phyloP scores from a whole-genome alignment of 805 yeast genomes.

The Zygoascus tannicola region DNA sequence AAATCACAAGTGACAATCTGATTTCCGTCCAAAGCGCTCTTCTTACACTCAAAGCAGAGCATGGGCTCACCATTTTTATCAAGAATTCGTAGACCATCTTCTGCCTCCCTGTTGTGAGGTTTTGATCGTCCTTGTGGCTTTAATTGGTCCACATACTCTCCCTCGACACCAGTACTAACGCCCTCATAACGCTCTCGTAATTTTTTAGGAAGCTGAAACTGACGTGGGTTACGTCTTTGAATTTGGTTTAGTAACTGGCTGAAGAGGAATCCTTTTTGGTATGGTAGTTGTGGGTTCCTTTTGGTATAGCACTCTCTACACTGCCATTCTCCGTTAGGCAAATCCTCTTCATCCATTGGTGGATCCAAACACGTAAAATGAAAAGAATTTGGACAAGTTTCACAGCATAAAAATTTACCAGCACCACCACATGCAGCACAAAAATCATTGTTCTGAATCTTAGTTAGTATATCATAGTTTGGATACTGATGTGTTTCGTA shows the following conservation, averaged over 20 bases:
- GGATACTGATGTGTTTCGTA: too few relatives aligned
- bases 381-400: conserved; percentile 82
- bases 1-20: conserved; percentile 70
- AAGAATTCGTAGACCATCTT: conserved; percentile 32
- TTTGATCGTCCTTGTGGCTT: conserved; percentile 32
- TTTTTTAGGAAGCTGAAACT: conserved; percentile 56
- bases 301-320: conserved; percentile 65
- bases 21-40: conserved; percentile 51
- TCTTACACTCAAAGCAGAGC: conserved; percentile 68
- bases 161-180: conserved; percentile 55
- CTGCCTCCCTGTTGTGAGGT: conserved; percentile 7
- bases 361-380: conserved; percentile 90
- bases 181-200: conserved; percentile 66
- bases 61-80: conserved; percentile 62
- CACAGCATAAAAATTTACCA: conserved; percentile 89
- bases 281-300: conserved; percentile 30
- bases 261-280: conserved; percentile 33
- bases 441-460: conserved; percentile 58
- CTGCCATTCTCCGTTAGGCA: conserved; percentile 87
- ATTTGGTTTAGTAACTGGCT: conserved; percentile 50
- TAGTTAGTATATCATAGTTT: too few relatives aligned
- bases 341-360: conserved; percentile 60
- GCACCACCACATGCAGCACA: conserved; percentile 86
- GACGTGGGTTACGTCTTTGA: conserved; percentile 53
- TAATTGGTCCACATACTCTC: conserved; percentile 63